Evolutionary conservation across 2,329 filamentous ascomycete species (phyloP), one percentile per base, ranked within the genome.

Genomic region (Venturia pyrina): DNA sequence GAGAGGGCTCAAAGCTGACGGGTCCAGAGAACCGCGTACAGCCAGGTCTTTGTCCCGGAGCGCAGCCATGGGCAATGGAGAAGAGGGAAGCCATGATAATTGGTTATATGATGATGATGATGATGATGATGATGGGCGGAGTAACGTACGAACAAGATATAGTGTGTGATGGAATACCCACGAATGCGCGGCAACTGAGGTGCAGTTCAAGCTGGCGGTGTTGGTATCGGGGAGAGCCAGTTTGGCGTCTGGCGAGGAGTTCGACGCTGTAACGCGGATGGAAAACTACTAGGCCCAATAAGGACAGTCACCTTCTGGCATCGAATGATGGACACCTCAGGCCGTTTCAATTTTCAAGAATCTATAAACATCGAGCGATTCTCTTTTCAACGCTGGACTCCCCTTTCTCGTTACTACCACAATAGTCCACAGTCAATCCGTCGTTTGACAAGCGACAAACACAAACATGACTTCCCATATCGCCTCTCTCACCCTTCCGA

Each of bases 401-500:
- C 21, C 5, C 28, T 28, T 28, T 28, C 28, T 28, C 28, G 28
- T 28, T 28, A 28, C 28, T 28, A 28, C 28, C n/a, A n/a, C n/a
- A n/a, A n/a, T 32, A 32, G 5, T 15, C 7, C 19, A 8, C 3
- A 11, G 46, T 11, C 24, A 15, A 34, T 34, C 19, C 32, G 15
- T 7, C 15, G 17, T 21, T 59, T 37, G 53, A 59, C 15, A 59
- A 21, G 21, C 48, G 28, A 11, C 48, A 53, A 53, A 53, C 24
- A 53, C 48, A 28, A 59, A 37, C 57, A 96, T 95, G 90, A 93
- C 89, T 13, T 87, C 89, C 68, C 89, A 89, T 75, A 85, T 95
- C 67, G 87, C 89, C n/a, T 87, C 85, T 48, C 78, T 96, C 69
- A 92, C 89, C 28, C 81, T 96, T 21, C 91, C 91, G 1, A 78